Percentiles rank a stretch among this genome's conserved stretches.
These are phyloP conservation scores for Deinandra increscens DNA, from an alignment of 129 eudicot species.

Conservation along the genomic window DNA sequence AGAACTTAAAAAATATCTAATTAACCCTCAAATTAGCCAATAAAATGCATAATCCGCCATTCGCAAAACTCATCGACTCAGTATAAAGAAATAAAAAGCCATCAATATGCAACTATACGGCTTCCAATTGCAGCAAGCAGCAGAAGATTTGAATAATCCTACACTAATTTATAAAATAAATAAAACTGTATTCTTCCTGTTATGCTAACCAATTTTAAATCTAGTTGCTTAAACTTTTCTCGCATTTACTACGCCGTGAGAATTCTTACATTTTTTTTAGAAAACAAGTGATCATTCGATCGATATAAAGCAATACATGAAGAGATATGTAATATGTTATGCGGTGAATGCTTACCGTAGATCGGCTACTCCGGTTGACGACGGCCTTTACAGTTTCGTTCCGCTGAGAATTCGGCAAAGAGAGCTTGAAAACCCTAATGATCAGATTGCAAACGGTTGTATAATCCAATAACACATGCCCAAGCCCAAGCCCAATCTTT, in stretches of 20 bases:
- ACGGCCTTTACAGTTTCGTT: constrained; percentile 20
- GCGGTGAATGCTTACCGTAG: constrained; percentile 16
- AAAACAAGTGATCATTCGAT: background rate
- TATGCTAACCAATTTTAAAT: background rate
- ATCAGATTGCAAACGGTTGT: background rate
- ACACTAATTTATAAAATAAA: background rate
- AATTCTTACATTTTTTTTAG: background rate
- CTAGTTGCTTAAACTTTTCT: background rate
- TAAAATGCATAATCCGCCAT: background rate
- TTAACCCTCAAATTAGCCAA: background rate
- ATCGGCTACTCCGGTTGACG: constrained; percentile 17
- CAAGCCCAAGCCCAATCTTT: too few relatives aligned
- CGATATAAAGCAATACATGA: background rate
- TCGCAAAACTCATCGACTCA: background rate
- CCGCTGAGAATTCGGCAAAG: constrained; percentile 8
- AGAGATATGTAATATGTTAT: background rate
- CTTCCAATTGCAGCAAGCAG: background rate
- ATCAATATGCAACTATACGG: background rate
- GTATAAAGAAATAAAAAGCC: background rate
- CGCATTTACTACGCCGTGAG: background rate
- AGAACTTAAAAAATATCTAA: background rate
- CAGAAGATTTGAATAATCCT: background rate
- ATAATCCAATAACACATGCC: background rate
- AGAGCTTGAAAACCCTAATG: constrained; percentile 23
- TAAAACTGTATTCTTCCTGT: background rate